phyloP scores from a whole-genome alignment of 768 basidiomycete genomes.

The Vararia minispora region DNA sequence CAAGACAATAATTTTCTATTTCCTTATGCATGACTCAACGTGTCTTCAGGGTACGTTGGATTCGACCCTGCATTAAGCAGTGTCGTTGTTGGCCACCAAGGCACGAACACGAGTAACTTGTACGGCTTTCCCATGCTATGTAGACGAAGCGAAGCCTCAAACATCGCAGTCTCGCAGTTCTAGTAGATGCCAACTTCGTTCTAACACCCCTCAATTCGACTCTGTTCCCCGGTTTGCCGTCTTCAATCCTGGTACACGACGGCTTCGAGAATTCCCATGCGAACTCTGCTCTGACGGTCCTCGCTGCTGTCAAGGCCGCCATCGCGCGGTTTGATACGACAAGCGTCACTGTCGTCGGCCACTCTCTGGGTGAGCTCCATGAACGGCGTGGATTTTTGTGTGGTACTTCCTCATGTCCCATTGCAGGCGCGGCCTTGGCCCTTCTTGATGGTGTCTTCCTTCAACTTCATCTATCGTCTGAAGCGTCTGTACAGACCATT shows the following conservation, averaged over 20 bases:
- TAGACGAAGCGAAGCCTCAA: background rate
- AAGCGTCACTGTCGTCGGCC: constrained; percentile 29
- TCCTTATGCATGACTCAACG: background rate
- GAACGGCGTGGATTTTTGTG: background rate
- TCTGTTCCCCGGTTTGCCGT: constrained; percentile 40
- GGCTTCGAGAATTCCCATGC: constrained; percentile 39
- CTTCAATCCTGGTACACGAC: constrained; percentile 29
- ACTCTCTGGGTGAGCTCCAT: constrained; percentile 21
- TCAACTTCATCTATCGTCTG: constrained; percentile 16
- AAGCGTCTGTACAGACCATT: constrained; percentile 26
- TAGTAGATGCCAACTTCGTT: constrained; percentile 33
- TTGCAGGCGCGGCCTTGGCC: constrained; percentile 15
- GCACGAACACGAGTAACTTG: constrained; percentile 24
- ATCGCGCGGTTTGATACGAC: constrained; percentile 24
- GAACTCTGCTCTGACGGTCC: constrained; percentile 11
- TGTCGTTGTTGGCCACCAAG: constrained; percentile 28
- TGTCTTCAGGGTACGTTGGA: constrained; percentile 37
- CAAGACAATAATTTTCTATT: constrained; percentile 8
- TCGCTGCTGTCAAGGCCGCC: constrained; percentile 39
- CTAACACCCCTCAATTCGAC: constrained; percentile 22
- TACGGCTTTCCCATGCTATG: constrained; percentile 8
- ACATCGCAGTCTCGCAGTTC: constrained; percentile 22
- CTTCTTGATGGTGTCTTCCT: constrained; percentile 20
- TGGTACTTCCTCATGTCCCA: background rate
- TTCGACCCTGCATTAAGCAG: constrained; percentile 28